phyloP scores from a whole-genome alignment of 495 filamentous ascomycete species.

The Neurospora terricola region DNA sequence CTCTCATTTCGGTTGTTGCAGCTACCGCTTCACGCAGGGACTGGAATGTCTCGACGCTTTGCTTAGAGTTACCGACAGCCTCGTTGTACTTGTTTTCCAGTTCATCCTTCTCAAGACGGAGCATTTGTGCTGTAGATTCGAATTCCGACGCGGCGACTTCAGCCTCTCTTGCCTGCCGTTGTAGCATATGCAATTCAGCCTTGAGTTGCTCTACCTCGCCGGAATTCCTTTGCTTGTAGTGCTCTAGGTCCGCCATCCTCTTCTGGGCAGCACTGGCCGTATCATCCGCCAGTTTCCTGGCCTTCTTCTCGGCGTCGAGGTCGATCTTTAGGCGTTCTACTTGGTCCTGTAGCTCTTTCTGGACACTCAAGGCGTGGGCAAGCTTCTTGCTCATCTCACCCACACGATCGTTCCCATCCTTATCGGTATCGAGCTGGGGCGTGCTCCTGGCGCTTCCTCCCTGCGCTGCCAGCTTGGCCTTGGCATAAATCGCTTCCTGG shows the following conservation, averaged over 20 bases:
- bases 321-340: constrained; percentile 58
- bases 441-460: constrained; percentile 59
- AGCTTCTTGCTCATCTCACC: constrained; percentile 74
- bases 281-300: constrained; percentile 78
- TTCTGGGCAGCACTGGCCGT: constrained; percentile 72
- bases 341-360: constrained; percentile 63
- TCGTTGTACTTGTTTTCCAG: constrained; percentile 61
- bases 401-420: constrained; percentile 55
- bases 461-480: constrained; percentile 82
- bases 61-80: constrained; percentile 52
- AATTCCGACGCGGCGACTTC: constrained; percentile 66
- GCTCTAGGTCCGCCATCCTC: constrained; percentile 72
- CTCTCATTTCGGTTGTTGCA: constrained; percentile 64
- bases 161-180: constrained; percentile 69
- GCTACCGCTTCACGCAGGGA: constrained; percentile 70
- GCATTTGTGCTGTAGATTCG: constrained; percentile 56
- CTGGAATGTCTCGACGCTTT: constrained; percentile 60
- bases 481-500: constrained; percentile 86
- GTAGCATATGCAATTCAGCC: constrained; percentile 67
- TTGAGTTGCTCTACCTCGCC: constrained; percentile 77
- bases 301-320: constrained; percentile 68
- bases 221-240: constrained; percentile 67
- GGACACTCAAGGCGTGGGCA: constrained; percentile 64
- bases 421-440: constrained; percentile 57
- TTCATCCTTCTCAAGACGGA: constrained; percentile 77